Evolutionary conservation across 2,329 filamentous ascomycete genomes (phyloP).

Genomic region (Epichloe brachyelytri): DNA sequence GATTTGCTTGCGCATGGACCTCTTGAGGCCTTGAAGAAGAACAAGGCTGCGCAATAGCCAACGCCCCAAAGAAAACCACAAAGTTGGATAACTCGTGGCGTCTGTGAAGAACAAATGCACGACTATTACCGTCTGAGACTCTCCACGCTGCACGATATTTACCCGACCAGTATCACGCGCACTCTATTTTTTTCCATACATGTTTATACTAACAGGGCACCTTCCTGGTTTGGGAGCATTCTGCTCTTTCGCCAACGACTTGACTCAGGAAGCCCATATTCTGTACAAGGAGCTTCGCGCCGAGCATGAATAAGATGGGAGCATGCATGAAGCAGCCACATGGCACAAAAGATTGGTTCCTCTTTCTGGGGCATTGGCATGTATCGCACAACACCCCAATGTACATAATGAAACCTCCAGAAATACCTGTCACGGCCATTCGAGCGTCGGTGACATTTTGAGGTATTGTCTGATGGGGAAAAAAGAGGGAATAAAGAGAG

Average conservation of each 20-base stretch:
- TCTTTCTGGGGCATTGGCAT: not conserved
- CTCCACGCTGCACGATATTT: too few relatives aligned
- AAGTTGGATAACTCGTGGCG: not conserved
- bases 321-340: not conserved
- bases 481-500: too few relatives aligned
- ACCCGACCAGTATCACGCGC: not conserved
- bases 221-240: not conserved
- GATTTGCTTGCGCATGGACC: slow-evolving; percentile 18
- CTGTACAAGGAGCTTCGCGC: not conserved
- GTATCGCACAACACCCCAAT: not conserved
- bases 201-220: not conserved
- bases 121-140: not conserved
- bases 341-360: not conserved
- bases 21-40: slow-evolving; percentile 2
- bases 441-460: not conserved
- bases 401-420: not conserved
- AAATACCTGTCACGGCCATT: not conserved
- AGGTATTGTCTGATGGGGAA: too few relatives aligned
- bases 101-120: not conserved
- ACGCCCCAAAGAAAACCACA: not conserved
- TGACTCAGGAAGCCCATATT: too few relatives aligned
- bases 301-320: not conserved
- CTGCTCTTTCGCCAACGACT: not conserved
- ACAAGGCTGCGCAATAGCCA: not conserved
- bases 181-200: not conserved